These are phyloP conservation scores for Saccharum spontaneum DNA, from an alignment of 176 grass and related monocot genomes.

Conservation along the genomic window DNA sequence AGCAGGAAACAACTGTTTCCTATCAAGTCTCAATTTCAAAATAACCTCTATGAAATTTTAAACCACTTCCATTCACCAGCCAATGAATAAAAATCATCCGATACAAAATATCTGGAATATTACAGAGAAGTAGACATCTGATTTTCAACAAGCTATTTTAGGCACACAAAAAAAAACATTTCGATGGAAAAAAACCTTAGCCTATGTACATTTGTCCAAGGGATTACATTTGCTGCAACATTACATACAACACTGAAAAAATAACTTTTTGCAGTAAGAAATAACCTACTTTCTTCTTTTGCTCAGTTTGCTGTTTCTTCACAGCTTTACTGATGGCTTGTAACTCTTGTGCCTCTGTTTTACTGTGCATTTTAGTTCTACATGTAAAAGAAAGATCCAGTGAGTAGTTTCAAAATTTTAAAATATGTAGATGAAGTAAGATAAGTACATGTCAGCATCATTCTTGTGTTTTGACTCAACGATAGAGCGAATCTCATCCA, in stretches of 20 bases:
- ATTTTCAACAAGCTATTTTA: not conserved
- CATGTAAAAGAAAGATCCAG: slow-evolving; percentile 4
- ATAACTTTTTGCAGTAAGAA: not conserved
- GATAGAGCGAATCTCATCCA: slow-evolving; percentile 48
- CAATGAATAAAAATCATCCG: not conserved
- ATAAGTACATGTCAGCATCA: slow-evolving; percentile 45
- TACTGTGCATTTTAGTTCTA: slow-evolving; percentile 51
- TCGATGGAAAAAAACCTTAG: not conserved
- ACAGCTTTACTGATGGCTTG: slow-evolving; percentile 42
- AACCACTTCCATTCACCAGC: not conserved
- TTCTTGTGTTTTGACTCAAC: slow-evolving; percentile 53
- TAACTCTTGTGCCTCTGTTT: slow-evolving; percentile 44
- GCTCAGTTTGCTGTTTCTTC: slow-evolving; percentile 59
- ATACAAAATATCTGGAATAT: not conserved
- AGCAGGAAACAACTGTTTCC: not conserved
- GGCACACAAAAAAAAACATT: not conserved
- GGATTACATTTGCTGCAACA: not conserved
- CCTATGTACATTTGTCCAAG: not conserved
- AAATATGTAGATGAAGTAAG: not conserved
- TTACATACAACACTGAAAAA: not conserved
- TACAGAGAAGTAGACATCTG: not conserved
- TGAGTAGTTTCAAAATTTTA: not conserved
- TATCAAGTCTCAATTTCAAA: not conserved
- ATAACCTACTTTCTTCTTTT: slow-evolving; percentile 48
- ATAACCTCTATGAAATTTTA: not conserved